Base-by-base conservation (phyloP, 768 basidiomycete species). In the Rhodotorula graminis region DNA sequence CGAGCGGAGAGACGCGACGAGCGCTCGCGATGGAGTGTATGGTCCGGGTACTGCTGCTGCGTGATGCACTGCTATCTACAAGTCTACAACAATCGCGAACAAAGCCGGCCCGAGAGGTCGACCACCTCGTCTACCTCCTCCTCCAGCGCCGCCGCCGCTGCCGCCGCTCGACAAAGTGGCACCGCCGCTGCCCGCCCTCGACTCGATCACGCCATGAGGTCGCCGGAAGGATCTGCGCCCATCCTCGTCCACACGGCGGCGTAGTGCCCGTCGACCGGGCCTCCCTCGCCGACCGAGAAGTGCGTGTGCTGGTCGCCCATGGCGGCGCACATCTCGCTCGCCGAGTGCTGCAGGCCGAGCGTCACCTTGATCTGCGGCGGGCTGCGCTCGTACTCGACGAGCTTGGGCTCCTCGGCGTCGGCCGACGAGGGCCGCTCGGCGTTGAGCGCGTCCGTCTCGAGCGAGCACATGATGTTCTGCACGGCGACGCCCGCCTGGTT, bases 341-440 rank as follows among this genome's bases (percentile, higher is more conserved):
- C 53, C 12, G 71, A 70, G 52, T 76, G 61, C 8, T 23, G 31
- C 70, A 76, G 66, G 1, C 74, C 74, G 16, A 76, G 69, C 3
- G 74, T 72, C 49, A 76, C 65, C 58, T 76, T 72, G 69, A 76
- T 76, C 69, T 72, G 71, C n/a, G 74, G 74, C 29, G 74, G 74
- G 37, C 61, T 67, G 50, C 33, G 53, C 62, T 72, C 65, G 65
- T 72, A 76, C 15, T 67, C 58, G 37, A 61, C 67, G 25, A 76
- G 49, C 37, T 40, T 60, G 21, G 58, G 49, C 31, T 47, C 19
- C 37, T 42, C n/a, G 44, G 18, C 44, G 37, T 4, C 37, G 37
- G 37, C 37, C 37, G 37, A 37, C 37, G 37, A 37, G 9, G 47
- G 19, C 10, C 10, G 18, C 16, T 1, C 9, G 8, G 46, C 58